Evolutionary conservation across 306 rosid genomes (phyloP).

Genomic region (Citrullus mucosospermus): DNA sequence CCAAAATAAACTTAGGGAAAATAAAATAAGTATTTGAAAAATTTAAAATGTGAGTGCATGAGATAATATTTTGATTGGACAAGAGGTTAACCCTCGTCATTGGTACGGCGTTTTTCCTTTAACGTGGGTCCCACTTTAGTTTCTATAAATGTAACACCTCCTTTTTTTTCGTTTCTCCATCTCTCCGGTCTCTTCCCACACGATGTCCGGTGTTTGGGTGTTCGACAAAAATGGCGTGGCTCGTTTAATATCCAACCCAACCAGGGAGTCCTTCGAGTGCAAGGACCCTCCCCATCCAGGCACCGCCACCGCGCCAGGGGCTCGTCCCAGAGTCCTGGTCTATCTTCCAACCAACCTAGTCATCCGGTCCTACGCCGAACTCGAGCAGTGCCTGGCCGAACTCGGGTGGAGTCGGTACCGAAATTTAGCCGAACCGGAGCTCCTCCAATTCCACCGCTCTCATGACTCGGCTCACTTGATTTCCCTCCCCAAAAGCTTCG

Average conservation of each 20-base stretch:
- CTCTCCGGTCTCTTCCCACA: not conserved
- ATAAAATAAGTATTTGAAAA: too few relatives aligned
- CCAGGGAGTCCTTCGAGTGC: conserved; percentile 67
- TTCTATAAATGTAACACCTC: conserved; percentile 1
- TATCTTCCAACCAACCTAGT: conserved; percentile 56
- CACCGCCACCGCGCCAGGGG: conserved; percentile 80
- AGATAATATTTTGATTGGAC: not conserved
- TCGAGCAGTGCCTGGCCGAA: conserved; percentile 51
- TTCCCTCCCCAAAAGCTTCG: conserved; percentile 44
- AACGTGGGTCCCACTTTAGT: not conserved
- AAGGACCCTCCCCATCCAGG: conserved; percentile 32
- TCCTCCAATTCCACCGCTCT: conserved; percentile 75
- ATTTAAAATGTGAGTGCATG: too few relatives aligned
- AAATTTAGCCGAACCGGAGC: conserved; percentile 19
- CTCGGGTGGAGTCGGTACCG: conserved; percentile 76
- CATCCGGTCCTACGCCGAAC: conserved; percentile 45
- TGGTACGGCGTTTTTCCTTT: not conserved
- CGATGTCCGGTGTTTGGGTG: conserved; percentile 91
- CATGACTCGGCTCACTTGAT: conserved; percentile 47
- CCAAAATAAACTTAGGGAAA: too few relatives aligned
- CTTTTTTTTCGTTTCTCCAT: not conserved
- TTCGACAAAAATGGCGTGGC: conserved; percentile 83
- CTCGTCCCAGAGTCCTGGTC: conserved; percentile 54
- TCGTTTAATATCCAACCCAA: conserved; percentile 58
- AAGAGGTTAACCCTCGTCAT: not conserved